A percentile compares a stretch with the other conserved stretches of the same genome.
Conservation (phyloP, 306 rosid genomes). For the Quercus wislizeni region DNA sequence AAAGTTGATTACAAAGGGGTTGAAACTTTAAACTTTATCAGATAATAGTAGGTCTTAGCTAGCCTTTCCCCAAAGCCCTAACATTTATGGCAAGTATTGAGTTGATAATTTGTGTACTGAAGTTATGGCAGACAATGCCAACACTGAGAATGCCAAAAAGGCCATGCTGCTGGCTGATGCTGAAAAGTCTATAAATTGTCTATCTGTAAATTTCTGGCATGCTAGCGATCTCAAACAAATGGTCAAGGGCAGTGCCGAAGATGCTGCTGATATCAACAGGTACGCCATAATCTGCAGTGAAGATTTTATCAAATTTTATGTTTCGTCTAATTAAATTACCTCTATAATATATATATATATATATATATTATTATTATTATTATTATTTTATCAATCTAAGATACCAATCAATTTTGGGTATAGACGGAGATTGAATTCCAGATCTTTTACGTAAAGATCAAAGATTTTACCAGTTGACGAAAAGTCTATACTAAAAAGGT, state of each 20-base stretch:
- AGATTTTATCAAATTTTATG: neutral
- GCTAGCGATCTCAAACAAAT: slow-evolving; percentile 54
- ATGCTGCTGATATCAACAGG: slow-evolving; percentile 69
- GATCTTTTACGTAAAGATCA: too few species aligned
- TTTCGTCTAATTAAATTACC: neutral
- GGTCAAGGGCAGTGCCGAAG: slow-evolving; percentile 64
- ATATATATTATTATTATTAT: too few species aligned
- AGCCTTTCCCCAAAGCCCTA: too few species aligned
- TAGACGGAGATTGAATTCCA: fast-evolving
- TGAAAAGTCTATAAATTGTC: slow-evolving; percentile 34
- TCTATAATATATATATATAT: too few species aligned
- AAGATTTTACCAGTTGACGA: too few species aligned
- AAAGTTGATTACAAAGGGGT: too few species aligned
- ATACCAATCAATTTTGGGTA: too few species aligned
- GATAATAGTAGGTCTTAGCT: too few species aligned
- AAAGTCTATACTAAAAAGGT: too few species aligned
- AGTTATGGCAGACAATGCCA: slow-evolving; percentile 51
- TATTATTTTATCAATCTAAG: too few species aligned
- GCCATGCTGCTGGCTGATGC: slow-evolving; percentile 69
- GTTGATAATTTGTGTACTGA: slow-evolving; percentile 58
- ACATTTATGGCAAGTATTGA: too few species aligned
- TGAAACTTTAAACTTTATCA: too few species aligned
- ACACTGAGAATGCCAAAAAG: slow-evolving; percentile 55
- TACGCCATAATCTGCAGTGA: slow-evolving; percentile 75
- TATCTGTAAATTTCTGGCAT: slow-evolving; percentile 51